phyloP scores from a whole-genome alignment of 169 alveolate genomes.

The Eimeria tenella region DNA sequence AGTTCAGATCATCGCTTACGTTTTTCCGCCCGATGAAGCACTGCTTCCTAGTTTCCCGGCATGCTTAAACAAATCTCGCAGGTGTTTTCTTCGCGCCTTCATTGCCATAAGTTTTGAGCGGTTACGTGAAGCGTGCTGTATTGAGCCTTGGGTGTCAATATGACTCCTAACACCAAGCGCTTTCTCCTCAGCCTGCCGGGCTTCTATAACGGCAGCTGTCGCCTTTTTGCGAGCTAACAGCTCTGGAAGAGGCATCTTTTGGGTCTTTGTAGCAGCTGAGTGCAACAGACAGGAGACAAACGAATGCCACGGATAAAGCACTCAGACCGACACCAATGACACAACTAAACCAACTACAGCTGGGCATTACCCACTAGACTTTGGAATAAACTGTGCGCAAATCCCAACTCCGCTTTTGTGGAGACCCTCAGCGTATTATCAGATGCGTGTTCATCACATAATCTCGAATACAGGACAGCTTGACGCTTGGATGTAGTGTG shows the following conservation, averaged over 20 bases:
- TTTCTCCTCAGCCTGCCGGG: constrained; percentile 14
- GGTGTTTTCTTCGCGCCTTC: constrained; percentile 5
- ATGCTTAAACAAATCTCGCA: constrained; percentile 22
- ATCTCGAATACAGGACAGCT: too few species aligned
- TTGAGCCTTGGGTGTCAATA: constrained; percentile 26
- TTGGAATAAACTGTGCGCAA: too few species aligned
- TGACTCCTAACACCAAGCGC: constrained; percentile 31
- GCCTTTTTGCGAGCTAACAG: constrained; percentile 29
- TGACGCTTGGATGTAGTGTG: too few species aligned
- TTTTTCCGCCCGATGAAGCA: too few species aligned
- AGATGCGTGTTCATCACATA: too few species aligned
- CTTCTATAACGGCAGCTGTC: not conserved
- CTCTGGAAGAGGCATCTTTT: constrained; percentile 54
- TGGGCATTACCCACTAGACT: too few species aligned
- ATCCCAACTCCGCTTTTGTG: too few species aligned
- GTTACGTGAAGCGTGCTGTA: constrained; percentile 19
- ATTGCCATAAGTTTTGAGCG: constrained; percentile 18
- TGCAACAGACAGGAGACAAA: not conserved
- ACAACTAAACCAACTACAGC: not conserved
- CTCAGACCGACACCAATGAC: not conserved
- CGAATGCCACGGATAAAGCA: too few species aligned
- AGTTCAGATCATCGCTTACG: too few species aligned
- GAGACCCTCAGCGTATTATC: too few species aligned
- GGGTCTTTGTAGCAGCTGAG: constrained; percentile 49
- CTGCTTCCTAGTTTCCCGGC: constrained; percentile 21